Percentiles rank a stretch among this genome's conserved stretches.
These are phyloP conservation scores for Russula abietina DNA, from an alignment of 768 basidiomycete genomes.

Conservation along the genomic window DNA sequence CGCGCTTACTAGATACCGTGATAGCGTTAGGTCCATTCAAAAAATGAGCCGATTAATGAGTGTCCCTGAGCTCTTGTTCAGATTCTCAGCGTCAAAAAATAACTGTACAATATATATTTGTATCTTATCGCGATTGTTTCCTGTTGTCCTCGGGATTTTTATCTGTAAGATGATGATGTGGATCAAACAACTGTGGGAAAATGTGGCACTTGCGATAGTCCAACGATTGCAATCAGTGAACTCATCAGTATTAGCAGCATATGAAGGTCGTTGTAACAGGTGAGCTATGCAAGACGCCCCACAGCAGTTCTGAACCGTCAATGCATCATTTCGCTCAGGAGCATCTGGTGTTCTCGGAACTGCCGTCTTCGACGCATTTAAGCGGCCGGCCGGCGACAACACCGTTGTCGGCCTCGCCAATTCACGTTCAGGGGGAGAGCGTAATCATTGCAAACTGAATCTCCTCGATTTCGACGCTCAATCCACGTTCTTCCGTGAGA, in stretches of 20 bases:
- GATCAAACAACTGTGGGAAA: no score
- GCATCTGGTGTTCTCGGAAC: slow-evolving; percentile 89
- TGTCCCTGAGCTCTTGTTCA: slow-evolving; percentile 1
- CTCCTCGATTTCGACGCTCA: slow-evolving; percentile 54
- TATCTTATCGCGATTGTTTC: not conserved
- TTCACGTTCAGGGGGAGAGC: slow-evolving; percentile 51
- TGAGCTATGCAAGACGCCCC: not conserved
- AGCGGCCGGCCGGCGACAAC: slow-evolving; percentile 33
- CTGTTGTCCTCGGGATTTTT: not conserved
- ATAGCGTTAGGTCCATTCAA: slow-evolving; percentile 15
- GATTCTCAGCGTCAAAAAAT: slow-evolving; percentile 1
- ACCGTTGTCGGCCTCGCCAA: slow-evolving; percentile 67
- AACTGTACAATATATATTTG: not conserved
- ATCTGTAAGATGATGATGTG: not conserved
- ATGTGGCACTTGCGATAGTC: no score
- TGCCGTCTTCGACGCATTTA: slow-evolving; percentile 65
- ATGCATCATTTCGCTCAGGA: slow-evolving; percentile 41
- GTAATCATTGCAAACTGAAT: slow-evolving; percentile 50
- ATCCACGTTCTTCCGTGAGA: slow-evolving; percentile 46
- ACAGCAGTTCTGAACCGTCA: not conserved
- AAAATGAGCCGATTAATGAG: slow-evolving; percentile 4
- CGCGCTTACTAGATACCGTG: no score
- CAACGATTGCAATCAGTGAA: not conserved
- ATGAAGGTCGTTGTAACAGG: slow-evolving; percentile 59
- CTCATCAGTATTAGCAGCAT: not conserved